A percentile compares a stretch with the other conserved stretches of the same genome.
These are phyloP conservation scores for Alliaria petiolata DNA, from an alignment of 345 rosid genomes.

Conservation along the genomic window DNA sequence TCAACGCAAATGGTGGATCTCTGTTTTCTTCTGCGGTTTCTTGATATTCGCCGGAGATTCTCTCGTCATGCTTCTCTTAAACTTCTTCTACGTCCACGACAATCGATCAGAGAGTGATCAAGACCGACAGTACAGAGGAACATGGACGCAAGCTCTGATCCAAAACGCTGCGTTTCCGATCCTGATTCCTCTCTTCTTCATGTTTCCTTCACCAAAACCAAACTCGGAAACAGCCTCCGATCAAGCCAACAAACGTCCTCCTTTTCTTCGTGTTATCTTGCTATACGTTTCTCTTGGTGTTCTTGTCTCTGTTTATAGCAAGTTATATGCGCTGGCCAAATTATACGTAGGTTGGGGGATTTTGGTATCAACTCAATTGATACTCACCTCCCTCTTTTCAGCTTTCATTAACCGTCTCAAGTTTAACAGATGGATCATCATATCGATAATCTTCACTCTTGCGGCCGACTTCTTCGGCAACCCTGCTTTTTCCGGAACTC, in stretches of 20 bases:
- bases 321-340: slow-evolving; percentile 29
- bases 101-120: slow-evolving; percentile 15
- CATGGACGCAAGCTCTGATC: slow-evolving; percentile 35
- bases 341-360: slow-evolving; percentile 38
- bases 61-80: slow-evolving; percentile 25
- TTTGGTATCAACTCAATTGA: slow-evolving; percentile 45
- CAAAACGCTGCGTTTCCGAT: slow-evolving; percentile 31
- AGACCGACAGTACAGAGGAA: slow-evolving; percentile 25
- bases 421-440: slow-evolving; percentile 42
- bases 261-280: slow-evolving; percentile 15
- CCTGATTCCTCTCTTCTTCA: slow-evolving; percentile 31
- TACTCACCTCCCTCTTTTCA: slow-evolving; percentile 42
- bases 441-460: slow-evolving; percentile 35
- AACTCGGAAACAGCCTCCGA: neutral
- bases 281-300: slow-evolving; percentile 37
- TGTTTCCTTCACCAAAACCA: slow-evolving; percentile 11
- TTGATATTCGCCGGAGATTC: slow-evolving; percentile 26
- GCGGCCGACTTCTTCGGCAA: neutral
- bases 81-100: slow-evolving; percentile 30
- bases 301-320: slow-evolving; percentile 33
- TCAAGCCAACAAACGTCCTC: slow-evolving; percentile 1
- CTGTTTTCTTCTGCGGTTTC: slow-evolving; percentile 24
- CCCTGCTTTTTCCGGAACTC: slow-evolving; percentile 27
- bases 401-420: slow-evolving; percentile 44
- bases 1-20: slow-evolving; percentile 32